Evolutionary conservation across 139 green algal genomes (phyloP).

Genomic region (Spirogloea muscicola): DNA sequence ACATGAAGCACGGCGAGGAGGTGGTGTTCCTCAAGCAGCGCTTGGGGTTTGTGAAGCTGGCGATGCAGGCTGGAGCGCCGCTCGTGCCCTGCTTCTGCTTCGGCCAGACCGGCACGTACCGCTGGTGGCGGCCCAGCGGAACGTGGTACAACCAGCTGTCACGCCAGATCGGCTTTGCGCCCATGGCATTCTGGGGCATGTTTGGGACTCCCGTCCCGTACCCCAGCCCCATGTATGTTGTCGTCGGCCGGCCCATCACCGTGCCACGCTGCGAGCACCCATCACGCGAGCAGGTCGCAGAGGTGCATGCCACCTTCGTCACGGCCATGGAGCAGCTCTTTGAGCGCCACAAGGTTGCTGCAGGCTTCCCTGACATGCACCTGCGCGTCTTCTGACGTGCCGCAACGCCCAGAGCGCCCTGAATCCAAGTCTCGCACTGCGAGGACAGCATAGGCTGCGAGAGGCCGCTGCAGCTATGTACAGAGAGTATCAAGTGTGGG

Average conservation of each 20-base stretch:
- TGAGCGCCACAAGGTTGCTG: neutral
- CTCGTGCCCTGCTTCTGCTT: conserved; percentile 81
- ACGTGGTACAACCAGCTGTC: neutral
- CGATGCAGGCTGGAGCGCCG: conserved; percentile 58
- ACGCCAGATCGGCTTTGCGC: conserved; percentile 1
- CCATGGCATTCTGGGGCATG: conserved; percentile 16
- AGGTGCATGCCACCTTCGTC: conserved; percentile 12
- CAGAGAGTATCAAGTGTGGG: too few relatives aligned
- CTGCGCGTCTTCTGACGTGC: too few relatives aligned
- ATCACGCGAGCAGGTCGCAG: conserved; percentile 6
- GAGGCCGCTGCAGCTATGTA: too few relatives aligned
- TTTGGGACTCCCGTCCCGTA: conserved; percentile 14
- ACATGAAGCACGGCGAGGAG: conserved; percentile 66
- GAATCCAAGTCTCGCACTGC: too few relatives aligned
- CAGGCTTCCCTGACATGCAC: neutral
- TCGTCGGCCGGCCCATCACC: conserved; percentile 14
- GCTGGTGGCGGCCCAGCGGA: conserved; percentile 8
- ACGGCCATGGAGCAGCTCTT: conserved; percentile 29
- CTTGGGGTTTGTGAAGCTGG: conserved; percentile 71
- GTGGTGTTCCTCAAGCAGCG: conserved; percentile 60
- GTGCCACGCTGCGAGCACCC: neutral
- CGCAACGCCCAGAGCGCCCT: too few relatives aligned
- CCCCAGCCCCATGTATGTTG: neutral
- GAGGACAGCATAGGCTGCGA: too few relatives aligned
- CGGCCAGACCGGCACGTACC: conserved; percentile 58